phyloP scores from a whole-genome alignment of 1,284 basidiomycete species.

The Ceratobasidium papillatum region DNA sequence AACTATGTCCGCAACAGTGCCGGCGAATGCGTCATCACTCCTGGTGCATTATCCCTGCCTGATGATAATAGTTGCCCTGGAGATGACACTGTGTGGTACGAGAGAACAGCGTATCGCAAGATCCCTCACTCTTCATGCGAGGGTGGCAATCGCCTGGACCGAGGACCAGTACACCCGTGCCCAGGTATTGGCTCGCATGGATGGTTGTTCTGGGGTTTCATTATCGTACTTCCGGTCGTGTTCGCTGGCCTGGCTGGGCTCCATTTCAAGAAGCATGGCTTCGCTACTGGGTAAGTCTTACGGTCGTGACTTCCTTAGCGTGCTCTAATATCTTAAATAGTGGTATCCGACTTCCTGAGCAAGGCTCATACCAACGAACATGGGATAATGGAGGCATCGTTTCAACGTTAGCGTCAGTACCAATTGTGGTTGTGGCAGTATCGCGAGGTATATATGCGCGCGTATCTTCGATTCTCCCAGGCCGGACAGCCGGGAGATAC shows the following conservation, averaged over 20 bases:
- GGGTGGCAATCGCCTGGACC: constrained; percentile 77
- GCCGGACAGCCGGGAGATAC: constrained; percentile 53
- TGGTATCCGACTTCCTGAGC: constrained; percentile 77
- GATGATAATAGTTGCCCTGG: constrained; percentile 69
- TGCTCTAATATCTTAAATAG: constrained; percentile 53
- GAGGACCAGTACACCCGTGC: constrained; percentile 75
- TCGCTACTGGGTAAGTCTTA: constrained; percentile 21
- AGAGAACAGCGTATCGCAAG: constrained; percentile 87
- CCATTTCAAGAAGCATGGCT: constrained; percentile 77
- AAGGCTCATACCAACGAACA: constrained; percentile 57
- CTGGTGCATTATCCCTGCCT: constrained; percentile 70
- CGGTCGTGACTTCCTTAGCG: constrained; percentile 40
- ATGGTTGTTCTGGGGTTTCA: constrained; percentile 81
- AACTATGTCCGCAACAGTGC: constrained; percentile 76
- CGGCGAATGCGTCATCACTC: constrained; percentile 78
- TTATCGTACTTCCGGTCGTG: constrained; percentile 76
- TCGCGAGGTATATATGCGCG: constrained; percentile 62
- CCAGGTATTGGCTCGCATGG: constrained; percentile 78
- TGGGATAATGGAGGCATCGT: constrained; percentile 62
- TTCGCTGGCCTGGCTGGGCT: constrained; percentile 78
- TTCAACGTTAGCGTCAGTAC: constrained; percentile 80
- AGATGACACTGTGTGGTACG: constrained; percentile 84
- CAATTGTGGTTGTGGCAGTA: constrained; percentile 78
- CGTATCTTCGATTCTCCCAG: constrained; percentile 51
- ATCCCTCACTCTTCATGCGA: constrained; percentile 87